Evolutionary conservation across 805 yeast species (phyloP), one percentile per base, ranked within the genome.

Genomic region (Nakazawaea pomicola): DNA sequence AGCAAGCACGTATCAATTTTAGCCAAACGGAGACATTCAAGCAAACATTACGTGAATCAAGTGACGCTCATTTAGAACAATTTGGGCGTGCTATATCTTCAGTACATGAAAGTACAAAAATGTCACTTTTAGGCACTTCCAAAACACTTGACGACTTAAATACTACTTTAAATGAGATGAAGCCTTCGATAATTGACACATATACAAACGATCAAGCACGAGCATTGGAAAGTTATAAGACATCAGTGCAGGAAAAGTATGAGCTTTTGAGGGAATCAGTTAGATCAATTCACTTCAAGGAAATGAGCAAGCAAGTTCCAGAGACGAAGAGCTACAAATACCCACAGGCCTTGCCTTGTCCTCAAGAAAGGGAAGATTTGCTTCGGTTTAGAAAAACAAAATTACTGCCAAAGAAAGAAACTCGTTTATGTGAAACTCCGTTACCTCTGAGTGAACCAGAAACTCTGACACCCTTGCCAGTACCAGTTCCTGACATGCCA

Each of bases 401-500:
- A 24, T 19, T 32, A 14, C n/a, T 5, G 4, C 33, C 29, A 3
- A 12, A 27, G 10, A 18, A 15, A 19, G 33, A 28, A n/a, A 15
- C 19, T 14, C n/a, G 10, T 14, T n/a, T 14, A 4, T 19, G n/a
- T 3, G 15, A 19, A 8, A 27, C 28, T 9, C 19, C 33, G 5
- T 15, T 21, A 7, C 20, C 14, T 4, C 10, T 36, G n/a, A 20
- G 33, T 29, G 33, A 25, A 11, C 17, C 35, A 19, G 39, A 40
- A 17, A 33, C 29, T 10, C 12, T 35, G 28, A 40, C 38, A 11
- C 44, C 44, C 8, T 15, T 35, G 11, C 40, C 44, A 11, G 33
- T 36, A 10, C 44, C 44, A 6, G 25, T 36, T 6, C 44, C 40
- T 5, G 44, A 35, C 16, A 16, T 14, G 11, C 40, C 44, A 17